Conservation (phyloP, 2,329 filamentous ascomycete genomes). For the Drechmeria coniospora region DNA sequence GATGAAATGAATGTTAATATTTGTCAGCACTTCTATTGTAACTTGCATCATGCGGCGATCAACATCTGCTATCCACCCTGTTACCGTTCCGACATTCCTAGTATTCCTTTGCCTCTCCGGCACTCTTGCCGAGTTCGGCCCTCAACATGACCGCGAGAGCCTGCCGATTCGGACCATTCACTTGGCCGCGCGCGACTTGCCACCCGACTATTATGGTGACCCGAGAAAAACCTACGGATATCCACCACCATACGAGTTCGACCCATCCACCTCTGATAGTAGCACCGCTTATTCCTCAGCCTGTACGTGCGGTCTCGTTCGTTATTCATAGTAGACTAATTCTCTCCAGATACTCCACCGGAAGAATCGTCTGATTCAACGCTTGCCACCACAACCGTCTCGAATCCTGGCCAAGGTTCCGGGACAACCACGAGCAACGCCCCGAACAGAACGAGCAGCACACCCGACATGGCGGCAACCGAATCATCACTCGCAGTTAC, state of each 20-base stretch:
- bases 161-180: conserved; percentile 3
- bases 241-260: conserved; percentile 8
- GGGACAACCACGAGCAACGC: not conserved
- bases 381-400: not conserved
- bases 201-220: conserved; percentile 5
- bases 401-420: not conserved
- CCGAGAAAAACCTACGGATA: conserved; percentile 7
- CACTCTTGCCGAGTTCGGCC: not conserved
- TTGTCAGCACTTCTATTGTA: not conserved
- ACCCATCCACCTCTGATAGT: conserved; percentile 3
- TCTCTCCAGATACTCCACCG: conserved; percentile 1
- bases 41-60: conserved; percentile 23
- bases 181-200: not conserved
- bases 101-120: conserved; percentile 5
- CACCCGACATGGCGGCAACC: no score
- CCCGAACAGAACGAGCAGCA: no score
- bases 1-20: not conserved
- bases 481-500: no score
- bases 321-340: conserved; percentile 1
- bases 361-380: conserved; percentile 1
- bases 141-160: conserved; percentile 1
- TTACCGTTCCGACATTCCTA: conserved; percentile 15
- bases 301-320: conserved; percentile 3
- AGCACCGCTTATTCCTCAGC: not conserved
- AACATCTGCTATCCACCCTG: no score